These are phyloP conservation scores for Hymenoscyphus salicellus DNA, from an alignment of 2,329 filamentous ascomycete genomes.

Conservation along the genomic window DNA sequence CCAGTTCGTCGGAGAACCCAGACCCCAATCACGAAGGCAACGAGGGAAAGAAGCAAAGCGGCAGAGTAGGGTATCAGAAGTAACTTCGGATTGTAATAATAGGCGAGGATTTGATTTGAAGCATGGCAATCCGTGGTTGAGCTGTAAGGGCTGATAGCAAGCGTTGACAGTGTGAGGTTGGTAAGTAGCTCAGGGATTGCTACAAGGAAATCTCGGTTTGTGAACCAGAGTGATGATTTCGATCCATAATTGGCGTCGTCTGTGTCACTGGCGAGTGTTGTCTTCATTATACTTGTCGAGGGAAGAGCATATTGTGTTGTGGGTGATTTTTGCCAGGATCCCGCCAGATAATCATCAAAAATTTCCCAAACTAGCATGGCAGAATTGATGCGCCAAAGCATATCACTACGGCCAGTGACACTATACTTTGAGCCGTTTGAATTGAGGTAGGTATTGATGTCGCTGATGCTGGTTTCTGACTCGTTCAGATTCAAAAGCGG, in stretches of 20 bases:
- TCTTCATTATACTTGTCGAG: not conserved
- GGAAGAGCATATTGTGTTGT: not conserved
- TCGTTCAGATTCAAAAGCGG: not conserved
- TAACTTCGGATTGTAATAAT: slow-evolving; percentile 4
- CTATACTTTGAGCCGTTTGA: too few relatives aligned
- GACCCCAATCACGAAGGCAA: not conserved
- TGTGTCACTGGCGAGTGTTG: slow-evolving; percentile 1
- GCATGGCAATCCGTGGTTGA: not conserved
- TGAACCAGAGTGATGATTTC: not conserved
- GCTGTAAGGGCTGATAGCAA: slow-evolving; percentile 2
- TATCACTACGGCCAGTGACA: too few relatives aligned
- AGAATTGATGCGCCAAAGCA: not conserved
- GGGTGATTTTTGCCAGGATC: not conserved
- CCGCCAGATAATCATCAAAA: not conserved
- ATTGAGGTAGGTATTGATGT: too few relatives aligned
- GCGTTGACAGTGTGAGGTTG: slow-evolving; percentile 4
- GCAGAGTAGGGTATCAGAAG: not conserved
- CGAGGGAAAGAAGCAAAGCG: not conserved
- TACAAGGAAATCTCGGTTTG: not conserved
- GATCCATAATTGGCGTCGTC: not conserved
- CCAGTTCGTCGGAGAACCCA: slow-evolving; percentile 5
- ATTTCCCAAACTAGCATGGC: not conserved
- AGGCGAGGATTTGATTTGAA: not conserved
- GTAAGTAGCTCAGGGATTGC: not conserved
- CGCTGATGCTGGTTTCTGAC: not conserved